Conservation (phyloP, 1,284 basidiomycete genomes). For the Marasmius fiardii region DNA sequence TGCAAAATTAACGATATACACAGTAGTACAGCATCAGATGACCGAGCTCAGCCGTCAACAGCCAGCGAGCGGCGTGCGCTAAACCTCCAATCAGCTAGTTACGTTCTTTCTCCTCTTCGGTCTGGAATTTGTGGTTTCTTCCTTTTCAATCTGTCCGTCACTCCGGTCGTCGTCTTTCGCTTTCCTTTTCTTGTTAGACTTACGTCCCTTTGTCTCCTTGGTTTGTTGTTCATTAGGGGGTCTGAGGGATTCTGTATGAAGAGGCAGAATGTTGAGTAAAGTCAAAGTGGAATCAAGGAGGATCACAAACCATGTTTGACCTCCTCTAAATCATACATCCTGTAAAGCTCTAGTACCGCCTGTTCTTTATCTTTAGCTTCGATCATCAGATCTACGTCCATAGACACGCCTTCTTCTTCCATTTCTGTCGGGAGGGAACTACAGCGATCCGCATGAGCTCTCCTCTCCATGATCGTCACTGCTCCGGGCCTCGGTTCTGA, state of each 20-base stretch:
- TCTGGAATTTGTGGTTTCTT: too few species aligned
- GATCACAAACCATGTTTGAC: conserved; percentile 52
- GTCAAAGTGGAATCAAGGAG: conserved; percentile 1
- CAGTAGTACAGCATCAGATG: too few species aligned
- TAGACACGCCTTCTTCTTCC: conserved; percentile 46
- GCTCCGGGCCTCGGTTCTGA: conserved; percentile 80
- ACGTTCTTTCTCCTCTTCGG: too few species aligned
- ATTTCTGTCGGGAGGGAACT: conserved; percentile 61
- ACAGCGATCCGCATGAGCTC: conserved; percentile 85
- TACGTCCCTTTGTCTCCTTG: conserved; percentile 50
- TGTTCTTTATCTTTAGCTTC: conserved; percentile 95
- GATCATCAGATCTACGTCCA: conserved; percentile 86
- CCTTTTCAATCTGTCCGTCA: conserved; percentile 2
- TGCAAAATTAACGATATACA: too few species aligned
- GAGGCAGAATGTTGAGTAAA: conserved; percentile 1
- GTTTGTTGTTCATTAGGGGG: conserved; percentile 47
- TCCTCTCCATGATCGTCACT: conserved; percentile 72
- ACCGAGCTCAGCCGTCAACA: too few species aligned
- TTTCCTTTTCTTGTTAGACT: conserved; percentile 37
- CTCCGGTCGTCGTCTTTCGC: conserved; percentile 13
- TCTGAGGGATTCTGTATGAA: conserved; percentile 42
- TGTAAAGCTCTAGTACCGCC: conserved; percentile 82
- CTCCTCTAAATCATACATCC: conserved; percentile 71
- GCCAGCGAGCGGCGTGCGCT: too few species aligned
- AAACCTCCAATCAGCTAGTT: too few species aligned